A percentile compares a stretch with the other conserved stretches of the same genome.
Evolutionary conservation across 495 filamentous ascomycete species (phyloP).

Genomic region (Hypoxylon intermedium): DNA sequence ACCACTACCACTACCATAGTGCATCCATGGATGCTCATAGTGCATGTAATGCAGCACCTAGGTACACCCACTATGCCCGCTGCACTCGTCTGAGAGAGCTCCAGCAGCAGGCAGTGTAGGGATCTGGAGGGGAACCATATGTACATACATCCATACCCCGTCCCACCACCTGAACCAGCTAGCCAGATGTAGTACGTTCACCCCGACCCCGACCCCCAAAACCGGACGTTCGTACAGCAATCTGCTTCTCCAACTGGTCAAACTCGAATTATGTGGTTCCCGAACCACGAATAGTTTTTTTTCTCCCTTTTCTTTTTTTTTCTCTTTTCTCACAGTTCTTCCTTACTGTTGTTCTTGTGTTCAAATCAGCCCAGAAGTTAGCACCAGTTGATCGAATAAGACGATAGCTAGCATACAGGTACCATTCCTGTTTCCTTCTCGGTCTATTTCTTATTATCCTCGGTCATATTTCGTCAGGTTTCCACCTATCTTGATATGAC

Average conservation of each 20-base stretch:
- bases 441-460: constrained; percentile 20
- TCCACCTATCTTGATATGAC: no score
- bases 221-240: constrained; percentile 29
- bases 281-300: constrained; percentile 15
- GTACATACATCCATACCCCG: not conserved
- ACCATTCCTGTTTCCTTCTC: constrained; percentile 29
- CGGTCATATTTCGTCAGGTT: constrained; percentile 32
- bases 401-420: constrained; percentile 7
- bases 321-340: not conserved
- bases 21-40: no score
- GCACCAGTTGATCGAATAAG: constrained; percentile 1
- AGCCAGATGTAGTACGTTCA: constrained; percentile 32
- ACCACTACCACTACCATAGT: no score
- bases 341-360: not conserved
- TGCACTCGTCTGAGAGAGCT: not conserved
- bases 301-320: not conserved
- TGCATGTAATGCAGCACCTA: constrained; percentile 18
- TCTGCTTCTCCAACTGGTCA: constrained; percentile 32
- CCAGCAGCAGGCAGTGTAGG: not conserved
- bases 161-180: not conserved
- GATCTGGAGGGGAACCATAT: constrained; percentile 21
- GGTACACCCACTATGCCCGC: not conserved
- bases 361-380: not conserved
- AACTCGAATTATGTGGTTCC: constrained; percentile 29
- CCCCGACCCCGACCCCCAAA: constrained; percentile 29